A percentile compares a stretch with the other conserved stretches of the same genome.
Evolutionary conservation across 2,329 filamentous ascomycete genomes (phyloP).

Genomic region (Torrubiella hemipterigena): DNA sequence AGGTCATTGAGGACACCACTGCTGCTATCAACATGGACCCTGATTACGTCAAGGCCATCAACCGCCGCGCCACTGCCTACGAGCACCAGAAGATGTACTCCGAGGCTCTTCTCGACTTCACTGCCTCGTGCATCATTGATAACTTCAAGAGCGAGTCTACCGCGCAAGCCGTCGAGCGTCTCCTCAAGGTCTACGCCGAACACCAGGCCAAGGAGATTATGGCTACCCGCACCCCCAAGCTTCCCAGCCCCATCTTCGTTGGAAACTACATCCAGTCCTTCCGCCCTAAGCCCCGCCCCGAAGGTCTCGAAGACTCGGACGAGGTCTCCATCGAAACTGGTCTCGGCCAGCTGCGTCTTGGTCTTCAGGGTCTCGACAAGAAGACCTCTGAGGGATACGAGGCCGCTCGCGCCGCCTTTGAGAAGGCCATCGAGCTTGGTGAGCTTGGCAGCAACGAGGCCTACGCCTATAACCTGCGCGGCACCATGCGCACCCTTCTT

Average conservation of each 20-base stretch:
- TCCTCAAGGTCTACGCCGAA: slow-evolving; percentile 95
- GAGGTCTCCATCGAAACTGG: slow-evolving; percentile 69
- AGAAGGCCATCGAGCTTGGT: slow-evolving; percentile 73
- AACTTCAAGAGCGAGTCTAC: slow-evolving; percentile 87
- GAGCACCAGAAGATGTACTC: slow-evolving; percentile 86
- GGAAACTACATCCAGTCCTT: slow-evolving; percentile 99
- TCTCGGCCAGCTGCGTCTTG: slow-evolving; percentile 75
- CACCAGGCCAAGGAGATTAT: slow-evolving; percentile 86
- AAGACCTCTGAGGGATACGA: slow-evolving; percentile 88
- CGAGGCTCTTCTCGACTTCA: slow-evolving; percentile 93
- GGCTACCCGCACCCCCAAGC: slow-evolving; percentile 69
- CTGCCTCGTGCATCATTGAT: slow-evolving; percentile 97
- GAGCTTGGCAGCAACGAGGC: slow-evolving; percentile 76
- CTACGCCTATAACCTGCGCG: slow-evolving; percentile 90
- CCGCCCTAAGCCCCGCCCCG: slow-evolving; percentile 68
- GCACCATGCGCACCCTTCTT: slow-evolving; percentile 86
- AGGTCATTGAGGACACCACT: slow-evolving; percentile 93
- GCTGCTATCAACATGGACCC: slow-evolving; percentile 87
- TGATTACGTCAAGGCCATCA: slow-evolving; percentile 95
- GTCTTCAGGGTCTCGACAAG: slow-evolving; percentile 67
- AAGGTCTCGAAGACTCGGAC: slow-evolving; percentile 69
- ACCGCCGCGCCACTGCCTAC: slow-evolving; percentile 92
- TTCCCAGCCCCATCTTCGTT: slow-evolving; percentile 93
- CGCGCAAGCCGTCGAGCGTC: slow-evolving; percentile 78
- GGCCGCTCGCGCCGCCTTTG: slow-evolving; percentile 74